Evolutionary conservation across 805 yeast genomes (phyloP).

Genomic region (Cephaloascus fragrans): DNA sequence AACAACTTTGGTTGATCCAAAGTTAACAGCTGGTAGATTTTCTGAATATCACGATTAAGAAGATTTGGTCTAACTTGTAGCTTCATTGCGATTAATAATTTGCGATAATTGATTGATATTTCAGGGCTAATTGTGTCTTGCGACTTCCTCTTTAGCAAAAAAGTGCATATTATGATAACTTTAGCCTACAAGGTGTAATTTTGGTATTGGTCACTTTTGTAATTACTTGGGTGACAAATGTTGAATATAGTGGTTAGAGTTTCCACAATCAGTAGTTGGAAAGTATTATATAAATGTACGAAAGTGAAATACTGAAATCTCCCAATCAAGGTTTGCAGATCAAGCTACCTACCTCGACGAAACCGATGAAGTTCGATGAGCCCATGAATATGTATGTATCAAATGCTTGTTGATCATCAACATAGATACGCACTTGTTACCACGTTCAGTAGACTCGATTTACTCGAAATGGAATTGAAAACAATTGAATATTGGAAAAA

Average conservation of each 20-base stretch:
- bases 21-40: not conserved
- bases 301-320: not conserved
- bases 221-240: no score
- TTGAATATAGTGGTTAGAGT: no score
- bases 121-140: not conserved
- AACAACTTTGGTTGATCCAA: not conserved
- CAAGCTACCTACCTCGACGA: not conserved
- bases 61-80: not conserved
- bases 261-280: no score
- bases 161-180: not conserved
- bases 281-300: no score
- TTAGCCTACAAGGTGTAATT: no score
- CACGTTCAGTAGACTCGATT: no score
- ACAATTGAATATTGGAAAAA: no score
- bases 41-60: not conserved
- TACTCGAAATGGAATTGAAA: no score
- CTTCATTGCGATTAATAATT: not conserved
- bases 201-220: no score
- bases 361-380: not conserved
- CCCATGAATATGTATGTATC: no score
- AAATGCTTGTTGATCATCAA: no score
- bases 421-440: no score
- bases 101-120: not conserved
- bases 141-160: not conserved
- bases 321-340: not conserved